Percentiles rank a stretch among this genome's conserved stretches.
Evolutionary conservation across 768 basidiomycete species (phyloP).

Genomic region (Podaxis sp.): DNA sequence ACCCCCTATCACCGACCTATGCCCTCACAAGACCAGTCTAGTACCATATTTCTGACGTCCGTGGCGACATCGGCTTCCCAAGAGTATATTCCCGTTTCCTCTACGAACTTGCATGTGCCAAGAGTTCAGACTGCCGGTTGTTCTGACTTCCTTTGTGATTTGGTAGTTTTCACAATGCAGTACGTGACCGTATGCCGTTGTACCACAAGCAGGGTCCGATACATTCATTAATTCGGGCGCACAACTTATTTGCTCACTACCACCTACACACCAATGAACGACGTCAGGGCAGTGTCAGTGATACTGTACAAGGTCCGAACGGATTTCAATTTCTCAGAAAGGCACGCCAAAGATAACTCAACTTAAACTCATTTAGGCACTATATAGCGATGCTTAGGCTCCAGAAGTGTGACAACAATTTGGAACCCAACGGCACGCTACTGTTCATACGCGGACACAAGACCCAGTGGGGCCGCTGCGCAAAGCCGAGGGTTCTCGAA

Average conservation of each 20-base stretch:
- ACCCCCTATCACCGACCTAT: not conserved
- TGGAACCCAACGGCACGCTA: not conserved
- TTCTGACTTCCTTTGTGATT: too few relatives aligned
- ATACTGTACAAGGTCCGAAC: not conserved
- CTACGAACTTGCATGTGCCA: too few relatives aligned
- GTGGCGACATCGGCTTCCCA: not conserved
- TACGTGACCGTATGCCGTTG: too few relatives aligned
- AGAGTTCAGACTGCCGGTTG: too few relatives aligned
- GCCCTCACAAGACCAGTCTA: not conserved
- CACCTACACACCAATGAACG: not conserved
- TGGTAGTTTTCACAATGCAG: too few relatives aligned
- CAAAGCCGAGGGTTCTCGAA: not conserved
- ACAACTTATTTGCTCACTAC: not conserved
- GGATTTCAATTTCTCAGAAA: not conserved
- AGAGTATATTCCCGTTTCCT: not conserved
- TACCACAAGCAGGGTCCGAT: too few relatives aligned
- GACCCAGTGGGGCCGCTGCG: not conserved
- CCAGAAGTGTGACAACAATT: not conserved
- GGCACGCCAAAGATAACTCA: not conserved
- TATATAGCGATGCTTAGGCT: not conserved
- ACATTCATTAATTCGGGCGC: too few relatives aligned
- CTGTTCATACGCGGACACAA: not conserved
- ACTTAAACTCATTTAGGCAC: not conserved
- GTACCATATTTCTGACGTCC: not conserved
- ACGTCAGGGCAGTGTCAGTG: not conserved